phyloP scores from a whole-genome alignment of 2,329 filamentous ascomycete genomes.

The Arthrinium puccinioides region DNA sequence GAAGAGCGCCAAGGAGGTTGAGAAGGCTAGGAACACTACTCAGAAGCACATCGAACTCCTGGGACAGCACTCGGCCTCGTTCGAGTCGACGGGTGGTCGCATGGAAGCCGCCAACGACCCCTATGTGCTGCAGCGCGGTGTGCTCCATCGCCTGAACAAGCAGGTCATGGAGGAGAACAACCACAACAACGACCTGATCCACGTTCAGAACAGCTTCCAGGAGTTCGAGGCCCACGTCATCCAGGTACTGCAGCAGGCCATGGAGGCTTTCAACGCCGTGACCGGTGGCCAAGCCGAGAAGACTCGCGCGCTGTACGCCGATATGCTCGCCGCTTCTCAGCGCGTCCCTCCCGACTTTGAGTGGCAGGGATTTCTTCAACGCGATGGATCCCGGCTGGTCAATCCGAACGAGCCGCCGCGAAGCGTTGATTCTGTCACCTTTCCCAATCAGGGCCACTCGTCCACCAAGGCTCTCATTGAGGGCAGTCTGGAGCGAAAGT shows the following conservation, averaged over 20 bases:
- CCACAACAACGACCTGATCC: constrained; percentile 83
- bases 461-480: constrained; percentile 79
- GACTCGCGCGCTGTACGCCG: constrained; percentile 70
- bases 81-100: constrained; percentile 67
- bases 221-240: constrained; percentile 84
- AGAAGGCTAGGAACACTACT: constrained; percentile 76
- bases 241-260: constrained; percentile 70
- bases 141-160: constrained; percentile 78
- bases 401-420: constrained; percentile 70
- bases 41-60: constrained; percentile 97
- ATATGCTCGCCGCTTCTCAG: constrained; percentile 73
- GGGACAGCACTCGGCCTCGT: constrained; percentile 74
- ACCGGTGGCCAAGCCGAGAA: constrained; percentile 76
- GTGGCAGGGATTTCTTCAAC: constrained; percentile 76
- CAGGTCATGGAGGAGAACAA: constrained; percentile 95
- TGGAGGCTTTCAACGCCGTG: constrained; percentile 78
- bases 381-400: constrained; percentile 66
- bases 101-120: constrained; percentile 72
- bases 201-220: constrained; percentile 84
- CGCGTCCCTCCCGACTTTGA: constrained; percentile 79
- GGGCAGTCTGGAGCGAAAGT: constrained; percentile 84
- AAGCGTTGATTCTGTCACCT: constrained; percentile 64
- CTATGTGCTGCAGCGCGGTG: constrained; percentile 76
- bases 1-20: constrained; percentile 83
- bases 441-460: constrained; percentile 82